phyloP scores from a whole-genome alignment of 306 rosid species.

The Cucurbita moschata region DNA sequence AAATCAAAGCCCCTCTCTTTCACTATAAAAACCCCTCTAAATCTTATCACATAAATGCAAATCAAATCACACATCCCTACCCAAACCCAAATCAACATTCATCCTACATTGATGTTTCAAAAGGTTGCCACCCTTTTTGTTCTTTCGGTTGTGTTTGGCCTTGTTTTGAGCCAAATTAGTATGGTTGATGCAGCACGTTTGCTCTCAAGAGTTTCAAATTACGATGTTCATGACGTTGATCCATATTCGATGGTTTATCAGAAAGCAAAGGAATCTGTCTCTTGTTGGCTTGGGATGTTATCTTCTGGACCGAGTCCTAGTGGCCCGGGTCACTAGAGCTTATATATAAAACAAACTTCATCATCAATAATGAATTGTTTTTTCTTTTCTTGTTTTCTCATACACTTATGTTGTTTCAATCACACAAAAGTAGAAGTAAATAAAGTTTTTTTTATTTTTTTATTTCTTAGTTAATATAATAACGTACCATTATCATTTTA shows the following conservation, averaged over 20 bases:
- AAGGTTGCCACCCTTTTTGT: background rate
- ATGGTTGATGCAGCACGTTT: background rate
- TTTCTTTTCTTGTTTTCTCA: no score
- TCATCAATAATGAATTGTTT: background rate
- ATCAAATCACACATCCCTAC: background rate
- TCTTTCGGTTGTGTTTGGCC: background rate
- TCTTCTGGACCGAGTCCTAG: constrained; percentile 10
- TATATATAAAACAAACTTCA: background rate
- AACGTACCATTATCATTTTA: no score
- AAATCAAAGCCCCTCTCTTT: background rate
- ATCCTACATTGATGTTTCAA: background rate
- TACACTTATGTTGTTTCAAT: no score
- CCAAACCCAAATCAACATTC: background rate
- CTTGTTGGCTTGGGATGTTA: background rate
- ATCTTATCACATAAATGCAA: background rate
- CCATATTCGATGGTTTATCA: constrained; percentile 1
- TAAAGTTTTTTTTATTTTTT: no score
- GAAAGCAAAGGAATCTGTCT: background rate
- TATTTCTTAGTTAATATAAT: no score
- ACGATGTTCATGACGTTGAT: background rate
- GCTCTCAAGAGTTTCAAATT: background rate
- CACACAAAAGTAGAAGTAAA: no score
- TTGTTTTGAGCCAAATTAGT: background rate
- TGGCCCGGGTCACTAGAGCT: constrained; percentile 3
- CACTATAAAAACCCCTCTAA: background rate